These are phyloP conservation scores for Pythium scleroteichum DNA, from an alignment of 352 stramenopile genomes.

Conservation along the genomic window DNA sequence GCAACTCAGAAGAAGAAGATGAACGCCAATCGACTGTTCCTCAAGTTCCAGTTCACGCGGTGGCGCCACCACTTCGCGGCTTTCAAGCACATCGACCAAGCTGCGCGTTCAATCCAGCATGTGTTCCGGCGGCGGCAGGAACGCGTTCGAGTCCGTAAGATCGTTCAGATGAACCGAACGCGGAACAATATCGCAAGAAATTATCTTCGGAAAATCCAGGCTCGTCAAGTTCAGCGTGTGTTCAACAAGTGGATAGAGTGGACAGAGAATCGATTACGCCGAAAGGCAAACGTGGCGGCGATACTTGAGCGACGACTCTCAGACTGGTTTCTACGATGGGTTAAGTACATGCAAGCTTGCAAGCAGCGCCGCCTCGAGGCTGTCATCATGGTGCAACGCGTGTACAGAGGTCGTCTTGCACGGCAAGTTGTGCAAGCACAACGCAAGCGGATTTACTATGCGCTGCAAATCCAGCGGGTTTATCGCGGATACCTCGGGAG, in stretches of 20 bases:
- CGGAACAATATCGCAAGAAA: constrained; percentile 49
- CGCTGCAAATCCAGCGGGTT: constrained; percentile 51
- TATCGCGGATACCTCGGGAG: constrained; percentile 51
- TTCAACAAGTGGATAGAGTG: constrained; percentile 62
- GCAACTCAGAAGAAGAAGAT: constrained; percentile 35
- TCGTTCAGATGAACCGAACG: constrained; percentile 48
- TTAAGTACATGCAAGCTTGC: constrained; percentile 29
- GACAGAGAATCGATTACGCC: constrained; percentile 33
- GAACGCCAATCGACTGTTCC: constrained; percentile 57
- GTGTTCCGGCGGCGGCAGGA: constrained; percentile 29
- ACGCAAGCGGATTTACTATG: constrained; percentile 28
- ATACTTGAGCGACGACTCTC: constrained; percentile 45
- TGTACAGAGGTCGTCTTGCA: constrained; percentile 55
- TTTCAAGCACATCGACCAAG: constrained; percentile 29
- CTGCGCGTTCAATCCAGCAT: constrained; percentile 43
- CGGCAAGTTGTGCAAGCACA: constrained; percentile 48
- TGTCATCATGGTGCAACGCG: constrained; percentile 54
- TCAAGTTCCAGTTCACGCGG: constrained; percentile 60
- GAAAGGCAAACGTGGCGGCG: constrained; percentile 46
- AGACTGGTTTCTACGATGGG: constrained; percentile 58
- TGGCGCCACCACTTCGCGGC: constrained; percentile 48
- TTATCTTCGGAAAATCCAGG: constrained; percentile 60
- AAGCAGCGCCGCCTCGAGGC: constrained; percentile 34
- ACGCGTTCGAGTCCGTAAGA: constrained; percentile 31
- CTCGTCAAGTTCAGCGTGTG: constrained; percentile 39